A percentile compares a stretch with the other conserved stretches of the same genome.
Evolutionary conservation across 805 yeast genomes (phyloP).

Genomic region (Aciculoconidium aculeatum): DNA sequence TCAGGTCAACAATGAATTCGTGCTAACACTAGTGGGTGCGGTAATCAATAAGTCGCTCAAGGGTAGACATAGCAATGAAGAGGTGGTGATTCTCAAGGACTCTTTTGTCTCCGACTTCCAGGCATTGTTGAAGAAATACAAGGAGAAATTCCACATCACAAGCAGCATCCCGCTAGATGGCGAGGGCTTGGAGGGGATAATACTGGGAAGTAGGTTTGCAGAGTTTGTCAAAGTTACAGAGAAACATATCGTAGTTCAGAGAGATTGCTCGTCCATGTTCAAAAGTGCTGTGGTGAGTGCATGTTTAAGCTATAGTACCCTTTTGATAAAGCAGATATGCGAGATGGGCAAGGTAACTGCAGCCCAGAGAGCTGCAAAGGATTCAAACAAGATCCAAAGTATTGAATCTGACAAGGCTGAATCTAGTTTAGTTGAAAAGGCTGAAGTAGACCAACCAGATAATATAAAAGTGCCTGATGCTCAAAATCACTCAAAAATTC

Average conservation of each 20-base stretch:
- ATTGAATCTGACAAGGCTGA: no score
- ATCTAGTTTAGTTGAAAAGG: no score
- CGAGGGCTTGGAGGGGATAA: constrained; percentile 8
- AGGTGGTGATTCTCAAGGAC: constrained; percentile 4
- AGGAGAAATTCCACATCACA: constrained; percentile 4
- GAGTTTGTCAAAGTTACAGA: constrained; percentile 17
- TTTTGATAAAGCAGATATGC: constrained; percentile 17
- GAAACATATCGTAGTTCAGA: constrained; percentile 16
- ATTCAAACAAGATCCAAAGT: no score
- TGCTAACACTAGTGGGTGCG: constrained; percentile 9
- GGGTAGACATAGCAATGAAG: constrained; percentile 2
- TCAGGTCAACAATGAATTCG: constrained; percentile 6
- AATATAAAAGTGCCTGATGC: no score
- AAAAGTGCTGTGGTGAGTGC: constrained; percentile 19
- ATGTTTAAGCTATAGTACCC: constrained; percentile 13
- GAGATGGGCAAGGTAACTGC: constrained; percentile 8
- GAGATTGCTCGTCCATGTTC: no score
- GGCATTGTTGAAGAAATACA: constrained; percentile 4
- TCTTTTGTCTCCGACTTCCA: constrained; percentile 7
- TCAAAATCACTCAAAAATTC: no score
- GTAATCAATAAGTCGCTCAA: constrained; percentile 9
- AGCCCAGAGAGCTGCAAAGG: constrained; percentile 1
- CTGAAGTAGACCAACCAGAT: no score
- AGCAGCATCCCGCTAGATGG: constrained; percentile 3
- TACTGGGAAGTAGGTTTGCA: constrained; percentile 12